These are phyloP conservation scores for Rhodamnia argentea DNA, from an alignment of 345 rosid species.

Conservation along the genomic window DNA sequence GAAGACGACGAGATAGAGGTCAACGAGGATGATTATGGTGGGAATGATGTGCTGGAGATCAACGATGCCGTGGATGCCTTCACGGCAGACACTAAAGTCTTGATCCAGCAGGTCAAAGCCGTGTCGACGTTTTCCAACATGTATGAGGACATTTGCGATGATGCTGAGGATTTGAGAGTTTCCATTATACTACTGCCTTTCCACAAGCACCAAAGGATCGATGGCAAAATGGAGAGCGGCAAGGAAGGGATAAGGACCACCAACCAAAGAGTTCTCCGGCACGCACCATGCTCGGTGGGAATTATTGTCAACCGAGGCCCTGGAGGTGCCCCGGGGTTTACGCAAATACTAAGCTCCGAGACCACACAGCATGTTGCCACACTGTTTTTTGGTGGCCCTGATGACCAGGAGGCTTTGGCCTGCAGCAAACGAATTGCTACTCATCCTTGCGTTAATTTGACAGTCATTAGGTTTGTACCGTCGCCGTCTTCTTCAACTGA, in stretches of 20 bases:
- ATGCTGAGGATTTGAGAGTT: conserved; percentile 56
- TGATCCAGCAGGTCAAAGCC: conserved; percentile 45
- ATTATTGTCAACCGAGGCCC: conserved; percentile 55
- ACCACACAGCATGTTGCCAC: conserved; percentile 47
- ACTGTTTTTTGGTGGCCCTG: conserved; percentile 82
- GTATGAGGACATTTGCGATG: conserved; percentile 62
- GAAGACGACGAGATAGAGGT: conserved; percentile 23
- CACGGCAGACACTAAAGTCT: conserved; percentile 28
- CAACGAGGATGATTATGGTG: conserved; percentile 63
- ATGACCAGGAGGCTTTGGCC: conserved; percentile 85
- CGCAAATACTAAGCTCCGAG: conserved; percentile 33
- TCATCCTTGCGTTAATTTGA: conserved; percentile 35
- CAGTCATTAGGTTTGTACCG: conserved; percentile 45
- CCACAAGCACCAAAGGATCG: conserved; percentile 87
- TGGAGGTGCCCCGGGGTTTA: conserved; percentile 47
- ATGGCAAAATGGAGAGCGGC: conserved; percentile 51
- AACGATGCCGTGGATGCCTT: conserved; percentile 60
- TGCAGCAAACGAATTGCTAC: conserved; percentile 43
- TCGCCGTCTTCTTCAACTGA: neutral
- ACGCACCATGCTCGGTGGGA: conserved; percentile 75
- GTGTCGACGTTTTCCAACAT: conserved; percentile 42
- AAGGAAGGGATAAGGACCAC: conserved; percentile 50
- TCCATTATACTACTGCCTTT: conserved; percentile 67
- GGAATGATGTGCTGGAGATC: conserved; percentile 48
- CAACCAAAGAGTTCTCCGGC: conserved; percentile 63